Conservation (phyloP, 305 asterid species). For the Andrographis paniculata region DNA sequence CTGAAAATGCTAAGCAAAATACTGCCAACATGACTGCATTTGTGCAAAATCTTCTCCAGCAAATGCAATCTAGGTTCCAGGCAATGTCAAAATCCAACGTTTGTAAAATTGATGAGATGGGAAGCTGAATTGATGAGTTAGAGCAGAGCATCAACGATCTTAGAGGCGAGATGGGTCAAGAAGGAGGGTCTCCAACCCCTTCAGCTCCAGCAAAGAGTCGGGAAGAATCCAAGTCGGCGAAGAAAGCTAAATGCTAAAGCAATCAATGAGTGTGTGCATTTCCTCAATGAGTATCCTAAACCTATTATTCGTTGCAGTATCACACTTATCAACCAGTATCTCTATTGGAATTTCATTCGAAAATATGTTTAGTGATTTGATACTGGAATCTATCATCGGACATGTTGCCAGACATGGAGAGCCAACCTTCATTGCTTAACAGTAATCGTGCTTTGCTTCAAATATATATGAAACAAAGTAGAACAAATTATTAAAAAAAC, state of each 20-base stretch:
- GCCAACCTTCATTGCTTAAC: too few species aligned
- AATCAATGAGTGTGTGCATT: slow-evolving; percentile 4
- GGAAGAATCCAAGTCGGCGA: slow-evolving; percentile 54
- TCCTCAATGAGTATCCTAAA: background rate
- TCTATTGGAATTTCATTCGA: background rate
- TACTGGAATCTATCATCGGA: too few species aligned
- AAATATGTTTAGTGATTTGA: too few species aligned
- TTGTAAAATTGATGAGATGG: slow-evolving; percentile 87
- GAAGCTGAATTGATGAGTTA: slow-evolving; percentile 74
- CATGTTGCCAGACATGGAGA: too few species aligned
- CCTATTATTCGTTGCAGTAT: background rate
- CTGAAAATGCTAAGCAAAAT: background rate
- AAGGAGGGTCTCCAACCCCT: slow-evolving; percentile 71
- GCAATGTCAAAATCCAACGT: slow-evolving; percentile 78
- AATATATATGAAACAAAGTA: too few species aligned
- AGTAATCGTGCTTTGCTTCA: too few species aligned
- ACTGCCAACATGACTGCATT: slow-evolving; percentile 1
- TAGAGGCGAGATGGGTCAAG: slow-evolving; percentile 86
- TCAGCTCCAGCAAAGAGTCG: slow-evolving; percentile 37
- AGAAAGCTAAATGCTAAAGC: slow-evolving; percentile 44
- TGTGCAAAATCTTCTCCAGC: slow-evolving; percentile 80
- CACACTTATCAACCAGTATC: background rate
- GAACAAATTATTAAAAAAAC: too few species aligned
- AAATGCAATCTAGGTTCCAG: slow-evolving; percentile 91
- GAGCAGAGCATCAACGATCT: slow-evolving; percentile 94